A percentile compares a stretch with the other conserved stretches of the same genome.
These are phyloP conservation scores for Amanita molliuscula DNA, from an alignment of 768 basidiomycete species.

Conservation along the genomic window DNA sequence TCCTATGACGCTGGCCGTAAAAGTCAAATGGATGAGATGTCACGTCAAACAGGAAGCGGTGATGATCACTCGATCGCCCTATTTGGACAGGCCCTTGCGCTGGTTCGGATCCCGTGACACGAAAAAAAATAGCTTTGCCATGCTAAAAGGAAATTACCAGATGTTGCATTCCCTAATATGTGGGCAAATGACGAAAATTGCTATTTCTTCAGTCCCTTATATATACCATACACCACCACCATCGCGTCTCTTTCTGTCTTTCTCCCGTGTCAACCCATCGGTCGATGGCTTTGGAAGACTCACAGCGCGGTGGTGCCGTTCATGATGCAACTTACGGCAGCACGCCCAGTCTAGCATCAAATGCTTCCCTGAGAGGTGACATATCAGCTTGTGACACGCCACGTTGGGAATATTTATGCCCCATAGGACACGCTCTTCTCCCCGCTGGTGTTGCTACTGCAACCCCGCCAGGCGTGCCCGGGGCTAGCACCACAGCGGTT, in stretches of 20 bases:
- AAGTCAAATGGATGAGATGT: too few relatives aligned
- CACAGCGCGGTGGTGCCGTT: slow-evolving; percentile 9
- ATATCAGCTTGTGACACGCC: not conserved
- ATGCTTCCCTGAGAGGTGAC: slow-evolving; percentile 14
- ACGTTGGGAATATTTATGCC: not conserved
- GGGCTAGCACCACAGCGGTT: not conserved
- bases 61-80: not conserved
- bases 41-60: not conserved
- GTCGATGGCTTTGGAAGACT: slow-evolving; percentile 16
- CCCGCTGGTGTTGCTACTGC: slow-evolving; percentile 9
- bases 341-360: slow-evolving; percentile 11
- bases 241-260: not conserved
- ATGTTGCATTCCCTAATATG: not conserved
- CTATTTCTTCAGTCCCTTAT: not conserved
- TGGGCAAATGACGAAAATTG: not conserved
- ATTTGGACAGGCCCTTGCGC: too few relatives aligned
- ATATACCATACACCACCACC: not conserved
- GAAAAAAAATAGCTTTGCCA: too few relatives aligned
- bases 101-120: too few relatives aligned
- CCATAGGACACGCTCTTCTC: slow-evolving; percentile 23
- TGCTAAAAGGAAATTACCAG: not conserved
- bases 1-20: too few relatives aligned
- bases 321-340: slow-evolving; percentile 10
- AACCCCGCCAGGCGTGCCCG: slow-evolving; percentile 9
- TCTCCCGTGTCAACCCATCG: not conserved